These are phyloP conservation scores for Lactarius deliciosus DNA, from an alignment of 768 basidiomycete species.

Conservation along the genomic window DNA sequence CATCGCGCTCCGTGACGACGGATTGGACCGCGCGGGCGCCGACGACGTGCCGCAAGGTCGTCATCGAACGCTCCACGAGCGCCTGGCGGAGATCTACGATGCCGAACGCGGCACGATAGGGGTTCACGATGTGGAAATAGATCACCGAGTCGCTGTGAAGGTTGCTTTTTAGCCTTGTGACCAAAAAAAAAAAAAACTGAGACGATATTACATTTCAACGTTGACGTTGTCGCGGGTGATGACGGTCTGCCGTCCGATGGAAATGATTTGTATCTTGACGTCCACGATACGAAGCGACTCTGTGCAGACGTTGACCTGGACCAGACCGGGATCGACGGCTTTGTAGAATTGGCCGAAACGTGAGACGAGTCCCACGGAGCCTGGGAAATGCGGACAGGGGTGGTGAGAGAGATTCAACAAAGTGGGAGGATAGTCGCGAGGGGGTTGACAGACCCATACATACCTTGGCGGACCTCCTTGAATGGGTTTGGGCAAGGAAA, in stretches of 20 bases:
- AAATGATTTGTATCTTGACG: slow-evolving; percentile 93
- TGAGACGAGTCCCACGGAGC: slow-evolving; percentile 86
- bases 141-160: slow-evolving; percentile 79
- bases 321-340: slow-evolving; percentile 89
- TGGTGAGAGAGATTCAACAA: slow-evolving; percentile 11
- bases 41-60: slow-evolving; percentile 95
- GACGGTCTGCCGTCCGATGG: slow-evolving; percentile 84
- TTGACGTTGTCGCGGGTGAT: slow-evolving; percentile 97
- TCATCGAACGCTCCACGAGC: slow-evolving; percentile 83
- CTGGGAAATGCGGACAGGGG: slow-evolving; percentile 41
- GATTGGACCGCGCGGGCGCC: slow-evolving; percentile 93
- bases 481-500: slow-evolving; percentile 85
- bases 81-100: slow-evolving; percentile 88
- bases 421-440: neutral
- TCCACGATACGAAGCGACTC: slow-evolving; percentile 85
- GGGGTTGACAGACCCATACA: slow-evolving; percentile 19
- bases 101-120: slow-evolving; percentile 92
- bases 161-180: slow-evolving; percentile 39
- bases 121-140: slow-evolving; percentile 87
- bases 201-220: slow-evolving; percentile 67
- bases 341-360: slow-evolving; percentile 97
- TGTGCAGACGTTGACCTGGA: slow-evolving; percentile 92
- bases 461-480: slow-evolving; percentile 82
- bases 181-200: slow-evolving; percentile 21
- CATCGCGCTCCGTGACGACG: slow-evolving; percentile 96